Percentiles rank a stretch among this genome's conserved stretches.
Evolutionary conservation across 257 asterid genomes (phyloP).

Genomic region (Lithospermum erythrorhizon): DNA sequence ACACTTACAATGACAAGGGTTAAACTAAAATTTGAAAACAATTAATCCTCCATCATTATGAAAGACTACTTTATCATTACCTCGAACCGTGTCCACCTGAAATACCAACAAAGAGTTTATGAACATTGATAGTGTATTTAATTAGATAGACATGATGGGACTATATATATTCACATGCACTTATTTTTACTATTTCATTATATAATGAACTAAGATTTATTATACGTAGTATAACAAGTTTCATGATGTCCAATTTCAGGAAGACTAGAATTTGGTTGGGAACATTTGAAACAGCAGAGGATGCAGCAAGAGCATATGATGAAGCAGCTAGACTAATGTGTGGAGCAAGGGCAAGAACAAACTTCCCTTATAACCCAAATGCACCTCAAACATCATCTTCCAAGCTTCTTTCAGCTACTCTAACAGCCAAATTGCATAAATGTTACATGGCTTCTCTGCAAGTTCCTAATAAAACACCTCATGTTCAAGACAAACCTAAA

Average conservation of each 20-base stretch:
- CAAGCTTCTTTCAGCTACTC: constrained; percentile 49
- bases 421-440: constrained; percentile 74
- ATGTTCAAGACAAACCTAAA: background rate
- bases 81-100: too few relatives aligned
- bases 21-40: too few relatives aligned
- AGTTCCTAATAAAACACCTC: constrained; percentile 23
- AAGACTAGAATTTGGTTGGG: constrained; percentile 93
- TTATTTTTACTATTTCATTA: background rate
- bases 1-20: too few relatives aligned
- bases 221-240: background rate
- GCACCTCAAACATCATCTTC: constrained; percentile 43
- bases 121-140: too few relatives aligned
- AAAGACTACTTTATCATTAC: too few relatives aligned
- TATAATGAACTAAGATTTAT: background rate
- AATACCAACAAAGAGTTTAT: too few relatives aligned
- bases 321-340: constrained; percentile 86
- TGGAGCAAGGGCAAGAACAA: constrained; percentile 72
- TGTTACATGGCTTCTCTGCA: constrained; percentile 60
- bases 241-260: constrained; percentile 19
- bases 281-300: constrained; percentile 90
- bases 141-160: too few relatives aligned
- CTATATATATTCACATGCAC: too few relatives aligned
- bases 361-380: constrained; percentile 46
- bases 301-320: constrained; percentile 83
- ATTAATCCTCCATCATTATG: too few relatives aligned